phyloP scores from a whole-genome alignment of 2,329 filamentous ascomycete genomes.

The Trichoderma hamatum region DNA sequence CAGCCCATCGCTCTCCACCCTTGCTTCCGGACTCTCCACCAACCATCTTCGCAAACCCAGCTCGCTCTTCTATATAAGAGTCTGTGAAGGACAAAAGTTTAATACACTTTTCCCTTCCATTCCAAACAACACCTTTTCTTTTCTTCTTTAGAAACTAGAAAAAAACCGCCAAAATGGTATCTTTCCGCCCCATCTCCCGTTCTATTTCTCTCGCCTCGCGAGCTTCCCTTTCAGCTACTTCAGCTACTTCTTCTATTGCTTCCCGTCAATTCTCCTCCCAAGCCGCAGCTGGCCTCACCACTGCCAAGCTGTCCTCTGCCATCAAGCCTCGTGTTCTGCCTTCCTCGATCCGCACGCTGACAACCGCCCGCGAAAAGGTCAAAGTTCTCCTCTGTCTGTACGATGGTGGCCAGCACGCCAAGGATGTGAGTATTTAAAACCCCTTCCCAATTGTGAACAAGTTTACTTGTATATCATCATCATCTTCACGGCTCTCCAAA shows the following conservation, averaged over 20 bases:
- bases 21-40: background rate
- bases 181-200: slow-evolving; percentile 37
- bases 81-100: background rate
- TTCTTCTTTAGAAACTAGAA: background rate
- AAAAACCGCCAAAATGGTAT: slow-evolving; percentile 40
- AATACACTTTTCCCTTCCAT: background rate
- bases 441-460: too few species aligned
- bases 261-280: slow-evolving; percentile 30
- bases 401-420: slow-evolving; percentile 86
- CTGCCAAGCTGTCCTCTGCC: slow-evolving; percentile 41
- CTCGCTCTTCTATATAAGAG: slow-evolving; percentile 10
- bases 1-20: slow-evolving; percentile 23
- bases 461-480: background rate
- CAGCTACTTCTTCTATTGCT: slow-evolving; percentile 30
- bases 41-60: background rate
- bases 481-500: background rate
- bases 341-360: slow-evolving; percentile 62
- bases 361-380: slow-evolving; percentile 64
- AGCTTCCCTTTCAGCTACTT: slow-evolving; percentile 35
- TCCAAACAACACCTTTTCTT: background rate
- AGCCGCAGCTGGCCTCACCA: slow-evolving; percentile 50
- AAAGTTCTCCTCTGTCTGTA: slow-evolving; percentile 95
- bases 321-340: slow-evolving; percentile 17
- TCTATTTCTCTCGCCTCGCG: slow-evolving; percentile 34
- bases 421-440: slow-evolving; percentile 63